Percentiles rank a stretch among this genome's conserved stretches.
phyloP scores from a whole-genome alignment of 2,329 filamentous ascomycete genomes.

The Alternaria sp. region DNA sequence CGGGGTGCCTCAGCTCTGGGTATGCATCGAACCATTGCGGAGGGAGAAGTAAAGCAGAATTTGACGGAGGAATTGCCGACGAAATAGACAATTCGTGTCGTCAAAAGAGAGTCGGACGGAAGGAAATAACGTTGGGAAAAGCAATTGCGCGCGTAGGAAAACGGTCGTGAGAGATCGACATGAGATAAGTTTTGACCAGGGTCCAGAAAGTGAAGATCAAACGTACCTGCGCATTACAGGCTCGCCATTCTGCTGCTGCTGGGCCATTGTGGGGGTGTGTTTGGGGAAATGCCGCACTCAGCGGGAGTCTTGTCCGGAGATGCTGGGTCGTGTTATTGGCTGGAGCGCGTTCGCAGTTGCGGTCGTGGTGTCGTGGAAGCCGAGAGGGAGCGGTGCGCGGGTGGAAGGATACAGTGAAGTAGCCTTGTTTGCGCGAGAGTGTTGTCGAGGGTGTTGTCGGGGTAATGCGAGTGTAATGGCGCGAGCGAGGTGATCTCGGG shows the following conservation, averaged over 20 bases:
- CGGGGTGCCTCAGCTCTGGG: constrained; percentile 29
- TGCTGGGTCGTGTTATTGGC: background rate
- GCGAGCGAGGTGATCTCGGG: constrained; percentile 2
- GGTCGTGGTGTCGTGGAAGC: background rate
- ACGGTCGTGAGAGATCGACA: background rate
- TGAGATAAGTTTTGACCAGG: constrained; percentile 3
- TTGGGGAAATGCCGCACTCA: constrained; percentile 5
- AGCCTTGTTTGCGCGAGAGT: constrained; percentile 5
- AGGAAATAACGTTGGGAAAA: background rate
- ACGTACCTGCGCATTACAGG: constrained; percentile 72
- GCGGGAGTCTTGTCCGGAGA: background rate
- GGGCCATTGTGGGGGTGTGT: constrained; percentile 41
- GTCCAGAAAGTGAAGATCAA: constrained; percentile 5
- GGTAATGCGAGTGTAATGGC: background rate
- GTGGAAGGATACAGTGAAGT: constrained; percentile 18
- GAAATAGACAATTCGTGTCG: too few relatives aligned
- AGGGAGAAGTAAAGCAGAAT: background rate
- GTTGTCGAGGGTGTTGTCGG: background rate
- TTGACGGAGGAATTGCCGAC: too few relatives aligned
- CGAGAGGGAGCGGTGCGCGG: background rate
- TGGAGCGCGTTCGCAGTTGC: background rate
- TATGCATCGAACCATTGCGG: constrained; percentile 21
- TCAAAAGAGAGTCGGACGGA: background rate
- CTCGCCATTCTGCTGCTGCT: constrained; percentile 49
- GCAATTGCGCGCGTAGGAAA: background rate